Conservation (phyloP, 116 monocot genomes). For the Trichopus zeylanicus region DNA sequence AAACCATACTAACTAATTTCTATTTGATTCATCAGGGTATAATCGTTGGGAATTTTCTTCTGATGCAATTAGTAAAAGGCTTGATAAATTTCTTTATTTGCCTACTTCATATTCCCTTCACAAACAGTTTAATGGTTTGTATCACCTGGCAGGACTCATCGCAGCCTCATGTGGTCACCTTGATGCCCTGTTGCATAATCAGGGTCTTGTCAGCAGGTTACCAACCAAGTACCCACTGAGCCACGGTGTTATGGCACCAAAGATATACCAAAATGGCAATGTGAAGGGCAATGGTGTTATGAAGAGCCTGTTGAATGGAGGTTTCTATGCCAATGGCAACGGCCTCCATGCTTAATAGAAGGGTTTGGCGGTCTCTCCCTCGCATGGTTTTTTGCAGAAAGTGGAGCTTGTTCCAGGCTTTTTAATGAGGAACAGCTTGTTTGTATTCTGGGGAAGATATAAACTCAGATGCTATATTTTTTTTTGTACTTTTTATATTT, state of each 20-base stretch:
- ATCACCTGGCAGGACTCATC: conserved; percentile 26
- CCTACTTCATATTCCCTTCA: no score
- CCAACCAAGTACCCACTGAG: neutral
- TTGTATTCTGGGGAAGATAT: no score
- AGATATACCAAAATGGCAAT: conserved; percentile 25
- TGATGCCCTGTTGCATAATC: conserved; percentile 14
- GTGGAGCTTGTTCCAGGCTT: neutral
- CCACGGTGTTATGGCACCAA: conserved; percentile 13
- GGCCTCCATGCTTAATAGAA: conserved; percentile 19
- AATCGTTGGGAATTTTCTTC: no score
- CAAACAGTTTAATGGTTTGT: neutral
- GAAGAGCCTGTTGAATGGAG: conserved; percentile 17
- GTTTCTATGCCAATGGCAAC: conserved; percentile 26
- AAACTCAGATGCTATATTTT: no score
- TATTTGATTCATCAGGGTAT: no score
- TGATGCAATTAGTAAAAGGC: no score
- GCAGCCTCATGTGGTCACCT: conserved; percentile 41
- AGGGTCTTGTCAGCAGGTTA: neutral
- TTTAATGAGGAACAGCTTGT: neutral
- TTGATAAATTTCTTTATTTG: neutral
- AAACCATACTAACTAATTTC: no score
- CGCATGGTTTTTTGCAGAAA: neutral
- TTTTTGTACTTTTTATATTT: no score
- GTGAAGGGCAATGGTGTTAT: neutral
- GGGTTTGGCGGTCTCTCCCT: neutral